These are phyloP conservation scores for Phytophthora europaea DNA, from an alignment of 352 stramenopile genomes.

Conservation along the genomic window DNA sequence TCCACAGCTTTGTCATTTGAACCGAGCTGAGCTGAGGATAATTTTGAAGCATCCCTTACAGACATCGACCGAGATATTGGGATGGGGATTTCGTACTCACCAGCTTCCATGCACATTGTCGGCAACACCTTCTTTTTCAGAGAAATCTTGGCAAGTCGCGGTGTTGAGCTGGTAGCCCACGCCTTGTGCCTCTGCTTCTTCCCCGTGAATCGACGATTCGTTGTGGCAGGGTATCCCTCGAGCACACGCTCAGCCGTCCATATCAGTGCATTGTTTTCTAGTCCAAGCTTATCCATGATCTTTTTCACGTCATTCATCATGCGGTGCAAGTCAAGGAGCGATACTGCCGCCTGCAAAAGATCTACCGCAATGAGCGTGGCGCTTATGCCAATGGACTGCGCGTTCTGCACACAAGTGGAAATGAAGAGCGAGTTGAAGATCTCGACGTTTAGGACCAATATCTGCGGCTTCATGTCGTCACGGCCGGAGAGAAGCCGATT, in stretches of 20 bases:
- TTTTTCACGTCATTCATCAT: constrained; percentile 24
- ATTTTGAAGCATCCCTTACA: not conserved
- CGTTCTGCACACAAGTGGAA: constrained; percentile 29
- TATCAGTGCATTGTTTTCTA: constrained; percentile 14
- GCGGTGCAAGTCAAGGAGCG: constrained; percentile 23
- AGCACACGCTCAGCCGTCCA: constrained; percentile 7
- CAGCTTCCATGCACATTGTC: constrained; percentile 14
- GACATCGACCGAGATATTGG: not conserved
- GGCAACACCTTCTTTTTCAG: constrained; percentile 20
- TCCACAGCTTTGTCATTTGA: constrained; percentile 1
- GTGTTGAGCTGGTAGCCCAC: not conserved
- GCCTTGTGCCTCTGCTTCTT: not conserved
- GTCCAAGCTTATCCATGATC: constrained; percentile 13
- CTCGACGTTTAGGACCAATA: constrained; percentile 39
- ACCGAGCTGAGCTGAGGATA: not conserved
- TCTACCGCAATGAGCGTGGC: constrained; percentile 32
- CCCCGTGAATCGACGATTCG: not conserved
- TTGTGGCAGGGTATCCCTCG: not conserved
- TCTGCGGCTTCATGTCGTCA: constrained; percentile 31
- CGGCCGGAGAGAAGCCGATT: constrained; percentile 23
- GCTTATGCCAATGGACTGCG: constrained; percentile 26
- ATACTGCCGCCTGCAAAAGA: constrained; percentile 21
- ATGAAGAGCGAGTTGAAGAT: constrained; percentile 44
- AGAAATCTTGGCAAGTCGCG: not conserved
- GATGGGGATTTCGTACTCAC: constrained; percentile 7